Evolutionary conservation across 768 basidiomycete genomes (phyloP).

Genomic region (Trametes elegans): DNA sequence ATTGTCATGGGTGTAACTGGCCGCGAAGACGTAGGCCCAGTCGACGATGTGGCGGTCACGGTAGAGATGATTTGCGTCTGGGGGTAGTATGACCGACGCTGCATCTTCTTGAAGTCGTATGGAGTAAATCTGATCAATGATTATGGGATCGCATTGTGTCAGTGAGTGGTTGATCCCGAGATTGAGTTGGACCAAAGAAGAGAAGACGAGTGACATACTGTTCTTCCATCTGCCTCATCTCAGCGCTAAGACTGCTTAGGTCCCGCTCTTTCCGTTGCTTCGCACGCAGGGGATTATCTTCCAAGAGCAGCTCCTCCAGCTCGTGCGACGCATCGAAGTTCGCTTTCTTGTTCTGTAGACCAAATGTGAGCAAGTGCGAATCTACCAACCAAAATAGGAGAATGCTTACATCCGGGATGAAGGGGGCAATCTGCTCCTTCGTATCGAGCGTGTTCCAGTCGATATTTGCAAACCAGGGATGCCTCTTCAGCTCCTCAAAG

Average conservation of each 20-base stretch:
- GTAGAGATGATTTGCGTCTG: constrained; percentile 65
- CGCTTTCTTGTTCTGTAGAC: constrained; percentile 89
- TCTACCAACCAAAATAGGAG: not conserved
- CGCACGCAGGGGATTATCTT: constrained; percentile 96
- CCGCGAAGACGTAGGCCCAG: constrained; percentile 67
- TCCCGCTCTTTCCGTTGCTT: constrained; percentile 91
- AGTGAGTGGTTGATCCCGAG: not conserved
- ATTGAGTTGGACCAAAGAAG: constrained; percentile 1
- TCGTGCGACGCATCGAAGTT: constrained; percentile 99
- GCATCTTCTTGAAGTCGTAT: constrained; percentile 92
- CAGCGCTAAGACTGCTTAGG: constrained; percentile 70
- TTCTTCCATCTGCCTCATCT: constrained; percentile 98
- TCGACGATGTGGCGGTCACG: constrained; percentile 73
- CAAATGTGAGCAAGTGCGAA: constrained; percentile 13
- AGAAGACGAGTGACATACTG: constrained; percentile 56
- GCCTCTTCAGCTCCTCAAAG: constrained; percentile 70
- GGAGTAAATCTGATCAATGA: constrained; percentile 68
- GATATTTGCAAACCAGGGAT: constrained; percentile 86
- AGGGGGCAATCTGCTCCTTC: constrained; percentile 76
- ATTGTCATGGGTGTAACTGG: constrained; percentile 61
- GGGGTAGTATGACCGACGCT: constrained; percentile 88
- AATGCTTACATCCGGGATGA: constrained; percentile 86
- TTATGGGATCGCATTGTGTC: not conserved
- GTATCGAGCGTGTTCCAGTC: constrained; percentile 87
- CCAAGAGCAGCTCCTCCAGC: constrained; percentile 90